Evolutionary conservation across 2,329 filamentous ascomycete species (phyloP).

Genomic region (Rutstroemia sydowiana): DNA sequence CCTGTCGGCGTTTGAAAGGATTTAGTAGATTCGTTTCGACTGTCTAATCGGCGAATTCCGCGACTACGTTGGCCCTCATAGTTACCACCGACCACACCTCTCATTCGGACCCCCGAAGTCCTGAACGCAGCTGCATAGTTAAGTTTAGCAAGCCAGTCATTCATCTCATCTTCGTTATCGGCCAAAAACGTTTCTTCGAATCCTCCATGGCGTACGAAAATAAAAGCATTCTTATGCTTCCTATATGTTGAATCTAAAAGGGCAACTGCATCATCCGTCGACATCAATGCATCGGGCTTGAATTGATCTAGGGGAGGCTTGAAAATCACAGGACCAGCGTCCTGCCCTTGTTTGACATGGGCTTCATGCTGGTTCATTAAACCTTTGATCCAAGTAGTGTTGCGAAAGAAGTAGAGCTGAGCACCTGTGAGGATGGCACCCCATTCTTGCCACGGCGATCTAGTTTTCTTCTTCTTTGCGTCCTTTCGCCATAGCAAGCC

Average conservation of each 20-base stretch:
- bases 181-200: conserved; percentile 87
- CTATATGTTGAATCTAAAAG: conserved; percentile 81
- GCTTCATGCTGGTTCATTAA: conserved; percentile 82
- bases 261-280: conserved; percentile 86
- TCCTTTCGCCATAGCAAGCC: conserved; percentile 94
- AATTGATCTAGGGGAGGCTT: conserved; percentile 85
- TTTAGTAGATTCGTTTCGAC: conserved; percentile 40
- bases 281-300: conserved; percentile 89
- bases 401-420: conserved; percentile 93
- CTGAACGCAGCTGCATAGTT: conserved; percentile 95
- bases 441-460: conserved; percentile 99
- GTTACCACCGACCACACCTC: conserved; percentile 75
- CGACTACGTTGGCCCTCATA: conserved; percentile 76
- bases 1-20: conserved; percentile 64
- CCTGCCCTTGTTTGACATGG: conserved; percentile 70
- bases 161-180: conserved; percentile 84
- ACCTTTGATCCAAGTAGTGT: conserved; percentile 85
- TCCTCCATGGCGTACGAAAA: conserved; percentile 79
- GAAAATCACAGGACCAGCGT: conserved; percentile 75
- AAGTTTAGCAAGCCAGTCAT: conserved; percentile 92
- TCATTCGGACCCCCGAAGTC: conserved; percentile 83
- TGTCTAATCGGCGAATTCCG: conserved; percentile 63
- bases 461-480: conserved; percentile 82
- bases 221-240: conserved; percentile 92
- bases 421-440: conserved; percentile 94